Base-by-base conservation (phyloP, 2,329 filamentous ascomycete species). In the Apiospora koreana region DNA sequence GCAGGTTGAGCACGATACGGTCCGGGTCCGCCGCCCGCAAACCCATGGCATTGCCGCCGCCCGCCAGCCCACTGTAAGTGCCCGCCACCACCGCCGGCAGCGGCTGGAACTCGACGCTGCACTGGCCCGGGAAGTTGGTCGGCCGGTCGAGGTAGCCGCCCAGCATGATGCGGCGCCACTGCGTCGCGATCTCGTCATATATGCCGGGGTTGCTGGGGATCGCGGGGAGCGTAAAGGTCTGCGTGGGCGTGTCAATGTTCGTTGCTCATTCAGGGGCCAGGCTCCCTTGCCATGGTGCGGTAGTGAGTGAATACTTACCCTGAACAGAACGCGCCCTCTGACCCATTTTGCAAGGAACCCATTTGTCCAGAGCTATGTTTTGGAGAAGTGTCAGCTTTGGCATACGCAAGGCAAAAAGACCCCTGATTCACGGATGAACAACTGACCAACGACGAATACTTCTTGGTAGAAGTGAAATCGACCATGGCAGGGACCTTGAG, bases 91-190 rank as follows among this genome's bases (percentile, higher is more conserved):
- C 66, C 38, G 72, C 41, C 1, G 79, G 76, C 48, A 80, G 73
- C 0, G 80, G 78, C 73, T 81, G 79, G 72, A 78, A 80, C 50
- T 79, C 78, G n/a, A 81, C 71, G 18, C 72, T 74, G 70, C 76
- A 77, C 65, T 74, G 76, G 43, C 76, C 74, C 5, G 74, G 72
- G 28, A 62, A 62, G 31, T 70, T 43, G 41, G 73, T 3, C 74
- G 72, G 65, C 65, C 71, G 72, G 43, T 73, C 75, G 28, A 79
- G 74, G 70, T 77, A 76, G 31, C 54, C 54, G 7, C 71, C 72
- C n/a, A 48, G 69, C 2, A 77, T 72, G 67, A 81, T 74, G 0
- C 74, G 21, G 3, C 70, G 66, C 67, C 78, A 79, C 58, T 78
- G 77, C 54, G 77, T 73, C 23, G 75, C 75, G 62, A 82, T 81